Evolutionary conservation across 2,329 filamentous ascomycete species (phyloP), one percentile per base, ranked within the genome.

Genomic region (Colletotrichum noveboracense): DNA sequence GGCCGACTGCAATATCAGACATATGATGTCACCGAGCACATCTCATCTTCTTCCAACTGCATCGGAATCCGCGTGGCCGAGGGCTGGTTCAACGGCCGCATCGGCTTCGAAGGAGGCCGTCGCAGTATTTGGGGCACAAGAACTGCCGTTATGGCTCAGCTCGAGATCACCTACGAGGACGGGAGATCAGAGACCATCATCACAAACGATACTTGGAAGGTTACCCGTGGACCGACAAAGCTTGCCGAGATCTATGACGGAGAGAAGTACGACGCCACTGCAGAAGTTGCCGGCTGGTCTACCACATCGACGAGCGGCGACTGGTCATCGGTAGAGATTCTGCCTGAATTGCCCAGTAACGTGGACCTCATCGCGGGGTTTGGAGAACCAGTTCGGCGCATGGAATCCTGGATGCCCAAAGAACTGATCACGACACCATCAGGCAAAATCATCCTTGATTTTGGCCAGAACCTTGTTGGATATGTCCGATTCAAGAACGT

Each of bases 1-100:
- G 80, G 87, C 62, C 84, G 89, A 1, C 85, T 88, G n/a, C 82
- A 85, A 2, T 92, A 91, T 75, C 86, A 91, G 71, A 88, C 87
- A 0, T 89, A 88, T 70, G 88, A 92, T 75, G 87, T 91, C 2
- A 86, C 85, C 0, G 72, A 81, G 1, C 80, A 87, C 0, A 71
- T 91, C 1, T 78, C 79, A 2, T 62, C 75, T 5, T 16, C 21
- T 18, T 85, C 86, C 70, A 82, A 81, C 69, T 80, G 80, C 0
- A 80, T 89, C 38, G 85, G 82, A 1, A 82, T 85, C 5, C 83
- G 84, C 16, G 82, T 89, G 26, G 88, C 83, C 6, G 86, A 87
- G 77, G 87, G 87, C 3, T 89, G 87, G 87, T 88, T 83, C 66
- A 75, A 77, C 64, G 83, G 84, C 13, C 79, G 84, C 16, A 77